Evolutionary conservation across 176 grass and related monocot genomes (phyloP).

Genomic region (Areca catechu): DNA sequence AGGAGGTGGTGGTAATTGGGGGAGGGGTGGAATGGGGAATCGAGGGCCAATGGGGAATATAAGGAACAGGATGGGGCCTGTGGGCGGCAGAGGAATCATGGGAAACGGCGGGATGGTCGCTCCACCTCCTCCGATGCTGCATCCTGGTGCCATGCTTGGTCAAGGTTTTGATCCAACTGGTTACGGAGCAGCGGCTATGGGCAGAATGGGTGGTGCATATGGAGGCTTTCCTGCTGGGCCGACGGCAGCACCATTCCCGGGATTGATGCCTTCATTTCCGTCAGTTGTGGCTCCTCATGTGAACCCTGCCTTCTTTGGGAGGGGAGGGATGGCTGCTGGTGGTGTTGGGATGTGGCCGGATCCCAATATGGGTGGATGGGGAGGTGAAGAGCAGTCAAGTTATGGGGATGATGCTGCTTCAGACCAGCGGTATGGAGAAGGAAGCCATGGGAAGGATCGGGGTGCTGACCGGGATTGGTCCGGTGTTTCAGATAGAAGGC

Average conservation of each 20-base stretch:
- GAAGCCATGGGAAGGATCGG: constrained; percentile 23
- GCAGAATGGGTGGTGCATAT: constrained; percentile 73
- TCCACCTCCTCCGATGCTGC: constrained; percentile 55
- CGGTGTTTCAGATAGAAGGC: neutral
- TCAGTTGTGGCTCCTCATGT: constrained; percentile 75
- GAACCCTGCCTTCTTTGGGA: constrained; percentile 83
- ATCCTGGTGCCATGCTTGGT: constrained; percentile 60
- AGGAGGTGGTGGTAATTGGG: constrained; percentile 22
- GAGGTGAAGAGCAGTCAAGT: constrained; percentile 66
- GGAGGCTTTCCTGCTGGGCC: constrained; percentile 66
- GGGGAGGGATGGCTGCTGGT: constrained; percentile 50
- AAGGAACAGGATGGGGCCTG: constrained; percentile 51
- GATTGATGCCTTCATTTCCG: constrained; percentile 72
- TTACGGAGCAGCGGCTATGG: constrained; percentile 50
- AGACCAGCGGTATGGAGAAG: constrained; percentile 69
- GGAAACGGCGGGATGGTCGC: constrained; percentile 58
- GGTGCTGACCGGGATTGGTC: neutral
- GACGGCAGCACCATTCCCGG: constrained; percentile 48
- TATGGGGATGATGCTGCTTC: constrained; percentile 80
- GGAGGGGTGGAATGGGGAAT: constrained; percentile 40
- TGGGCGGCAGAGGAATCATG: constrained; percentile 54
- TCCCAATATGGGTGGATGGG: constrained; percentile 64
- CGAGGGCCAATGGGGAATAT: constrained; percentile 43
- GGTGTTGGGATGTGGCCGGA: constrained; percentile 74
- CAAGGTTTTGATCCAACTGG: constrained; percentile 76